Base-by-base conservation (phyloP, 2,329 filamentous ascomycete species). In the Periconia macrospinosa region DNA sequence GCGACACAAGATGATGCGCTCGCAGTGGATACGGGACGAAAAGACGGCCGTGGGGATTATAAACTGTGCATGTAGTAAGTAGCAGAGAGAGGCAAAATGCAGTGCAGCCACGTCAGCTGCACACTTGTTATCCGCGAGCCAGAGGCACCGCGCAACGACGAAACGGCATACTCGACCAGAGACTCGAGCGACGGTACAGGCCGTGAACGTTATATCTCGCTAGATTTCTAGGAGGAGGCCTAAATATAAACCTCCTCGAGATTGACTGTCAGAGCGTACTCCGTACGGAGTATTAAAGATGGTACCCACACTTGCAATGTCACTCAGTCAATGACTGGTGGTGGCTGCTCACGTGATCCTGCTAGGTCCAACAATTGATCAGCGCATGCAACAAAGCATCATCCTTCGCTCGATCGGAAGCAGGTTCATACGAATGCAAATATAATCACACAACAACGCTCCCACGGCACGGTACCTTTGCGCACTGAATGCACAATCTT, bases 21-120 rank as follows among this genome's bases (percentile, higher is more conserved):
- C 35, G 20, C 6, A 37, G 42, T 15, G 45, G 33, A 42, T 44
- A 13, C 33, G 5, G 33, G 19, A 42, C 14, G 35, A 33, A 40
- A 52, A 57, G 42, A 48, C 35, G 45, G 49, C 45, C 50, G 49
- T 51, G 55, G 62, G 56, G 47, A 54, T 13, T 17, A 47, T 55
- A 37, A 37, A 13, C 23, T 27, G 23, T 13, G 33, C 33, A 37
- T 37, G 33, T 61, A 60, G 59, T 58, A 50, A 57, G 60, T 45
- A 45, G 30, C 20, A 23, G 41, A 45, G 20, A 53, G 52, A 62
- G 57, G 63, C 55, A 54, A 33, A n/a, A 57, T 47, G 49, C 33
- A 37, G 33, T 10, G 30, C 53, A 30, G 61, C 63, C 62, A 62
- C 63, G 63, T 66, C 61, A 66, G 62, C 63, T 52, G 8, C 23